phyloP scores from a whole-genome alignment of 805 yeast genomes.

The Myxozyma melibiosi region DNA sequence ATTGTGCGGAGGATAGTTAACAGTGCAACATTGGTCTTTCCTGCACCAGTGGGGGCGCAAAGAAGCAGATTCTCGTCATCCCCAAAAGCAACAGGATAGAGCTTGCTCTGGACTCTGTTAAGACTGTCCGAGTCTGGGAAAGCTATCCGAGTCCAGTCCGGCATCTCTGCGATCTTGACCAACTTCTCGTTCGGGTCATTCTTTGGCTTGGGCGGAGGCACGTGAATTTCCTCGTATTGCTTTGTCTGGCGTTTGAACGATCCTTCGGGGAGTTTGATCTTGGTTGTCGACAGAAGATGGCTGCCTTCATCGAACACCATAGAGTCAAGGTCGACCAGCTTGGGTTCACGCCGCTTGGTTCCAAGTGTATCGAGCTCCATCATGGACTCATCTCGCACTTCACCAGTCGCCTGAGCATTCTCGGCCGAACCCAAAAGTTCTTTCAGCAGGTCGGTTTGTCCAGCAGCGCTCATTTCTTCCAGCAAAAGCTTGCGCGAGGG shows the following conservation, averaged over 20 bases:
- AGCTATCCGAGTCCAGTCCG: conserved; percentile 78
- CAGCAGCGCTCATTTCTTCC: conserved; percentile 50
- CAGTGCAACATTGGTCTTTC: conserved; percentile 80
- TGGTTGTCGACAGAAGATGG: conserved; percentile 64
- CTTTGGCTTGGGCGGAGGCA: conserved; percentile 79
- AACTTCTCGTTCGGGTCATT: conserved; percentile 45
- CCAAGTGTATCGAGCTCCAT: conserved; percentile 10
- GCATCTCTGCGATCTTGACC: conserved; percentile 63
- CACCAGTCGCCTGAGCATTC: conserved; percentile 31
- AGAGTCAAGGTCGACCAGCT: conserved; percentile 62
- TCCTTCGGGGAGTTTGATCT: conserved; percentile 77
- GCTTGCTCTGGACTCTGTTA: conserved; percentile 82
- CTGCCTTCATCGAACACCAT: conserved; percentile 73
- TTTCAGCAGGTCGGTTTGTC: conserved; percentile 47
- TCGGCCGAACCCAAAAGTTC: conserved; percentile 45
- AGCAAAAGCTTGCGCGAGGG: conserved; percentile 46
- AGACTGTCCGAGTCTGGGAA: conserved; percentile 71
- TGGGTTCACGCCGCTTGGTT: conserved; percentile 42
- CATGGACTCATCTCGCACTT: conserved; percentile 37
- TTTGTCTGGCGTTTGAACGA: conserved; percentile 74
- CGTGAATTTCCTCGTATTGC: conserved; percentile 81
- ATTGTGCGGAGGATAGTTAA: conserved; percentile 57
- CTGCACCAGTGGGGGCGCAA: conserved; percentile 63
- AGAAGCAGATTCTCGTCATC: conserved; percentile 51
- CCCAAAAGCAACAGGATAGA: conserved; percentile 75